phyloP scores from a whole-genome alignment of 768 basidiomycete species.

The Leccinum sublutescens region DNA sequence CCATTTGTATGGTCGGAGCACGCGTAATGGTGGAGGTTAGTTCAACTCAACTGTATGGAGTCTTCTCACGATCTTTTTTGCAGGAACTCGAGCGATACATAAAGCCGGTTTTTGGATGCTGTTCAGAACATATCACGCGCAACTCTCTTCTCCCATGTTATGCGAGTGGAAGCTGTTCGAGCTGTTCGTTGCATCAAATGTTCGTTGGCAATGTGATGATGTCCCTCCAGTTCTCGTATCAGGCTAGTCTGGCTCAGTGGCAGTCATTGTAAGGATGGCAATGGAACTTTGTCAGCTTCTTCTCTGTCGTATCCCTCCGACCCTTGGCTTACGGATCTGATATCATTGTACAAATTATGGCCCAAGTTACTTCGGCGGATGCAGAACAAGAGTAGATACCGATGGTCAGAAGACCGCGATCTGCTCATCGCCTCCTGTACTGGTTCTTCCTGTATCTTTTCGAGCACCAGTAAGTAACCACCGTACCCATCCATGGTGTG shows the following conservation, averaged over 20 bases:
- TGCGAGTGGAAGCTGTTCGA: constrained; percentile 80
- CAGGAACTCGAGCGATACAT: constrained; percentile 76
- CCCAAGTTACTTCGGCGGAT: constrained; percentile 77
- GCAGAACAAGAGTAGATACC: constrained; percentile 53
- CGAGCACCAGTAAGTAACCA: too few species aligned
- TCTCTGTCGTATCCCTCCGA: constrained; percentile 3
- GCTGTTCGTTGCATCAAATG: constrained; percentile 24
- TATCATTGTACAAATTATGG: constrained; percentile 53
- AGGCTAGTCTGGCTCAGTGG: constrained; percentile 67
- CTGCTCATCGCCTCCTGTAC: constrained; percentile 80
- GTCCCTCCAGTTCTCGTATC: constrained; percentile 70
- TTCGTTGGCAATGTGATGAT: constrained; percentile 1
- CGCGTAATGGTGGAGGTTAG: too few species aligned
- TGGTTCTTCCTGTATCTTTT: constrained; percentile 27
- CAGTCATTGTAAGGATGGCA: constrained; percentile 93
- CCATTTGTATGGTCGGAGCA: too few species aligned
- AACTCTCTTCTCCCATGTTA: constrained; percentile 83
- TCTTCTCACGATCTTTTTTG: constrained; percentile 10
- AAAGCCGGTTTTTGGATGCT: constrained; percentile 73
- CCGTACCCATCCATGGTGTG: too few species aligned
- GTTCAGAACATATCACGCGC: constrained; percentile 83
- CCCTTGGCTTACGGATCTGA: constrained; percentile 8
- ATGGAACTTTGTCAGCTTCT: constrained; percentile 77
- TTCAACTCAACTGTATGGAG: neutral
- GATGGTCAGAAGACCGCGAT: constrained; percentile 66